Conservation (phyloP, 78 protist genomes). For the Chrysochromulina parva region DNA sequence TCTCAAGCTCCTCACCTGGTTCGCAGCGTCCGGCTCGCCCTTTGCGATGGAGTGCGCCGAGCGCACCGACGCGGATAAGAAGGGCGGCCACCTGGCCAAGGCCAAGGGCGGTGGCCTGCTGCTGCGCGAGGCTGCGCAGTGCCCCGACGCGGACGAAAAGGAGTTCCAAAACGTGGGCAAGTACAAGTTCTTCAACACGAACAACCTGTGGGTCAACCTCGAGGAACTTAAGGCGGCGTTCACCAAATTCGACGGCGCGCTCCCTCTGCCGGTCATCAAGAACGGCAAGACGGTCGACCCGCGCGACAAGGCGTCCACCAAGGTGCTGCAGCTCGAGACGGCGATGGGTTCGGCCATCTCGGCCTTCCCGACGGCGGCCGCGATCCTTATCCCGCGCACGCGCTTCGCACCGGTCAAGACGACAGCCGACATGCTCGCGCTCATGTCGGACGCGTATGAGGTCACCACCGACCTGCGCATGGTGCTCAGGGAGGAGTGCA, state of each 20-base stretch:
- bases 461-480: constrained; percentile 55
- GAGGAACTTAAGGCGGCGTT: constrained; percentile 71
- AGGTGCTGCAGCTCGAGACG: constrained; percentile 94
- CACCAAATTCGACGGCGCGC: neutral
- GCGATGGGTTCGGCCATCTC: constrained; percentile 95
- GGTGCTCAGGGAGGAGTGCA: constrained; percentile 65
- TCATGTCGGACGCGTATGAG: constrained; percentile 85
- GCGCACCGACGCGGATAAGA: constrained; percentile 92
- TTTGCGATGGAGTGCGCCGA: constrained; percentile 88
- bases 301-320: neutral
- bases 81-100: constrained; percentile 94
- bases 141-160: constrained; percentile 63
- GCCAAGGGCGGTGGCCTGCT: constrained; percentile 59
- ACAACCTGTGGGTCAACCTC: constrained; percentile 94
- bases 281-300: constrained; percentile 50
- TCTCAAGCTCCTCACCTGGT: constrained; percentile 18
- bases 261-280: constrained; percentile 51
- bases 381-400: constrained; percentile 89
- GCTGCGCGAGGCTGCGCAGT: constrained; percentile 94
- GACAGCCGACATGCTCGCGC: constrained; percentile 84
- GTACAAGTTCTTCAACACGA: constrained; percentile 96
- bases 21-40: neutral
- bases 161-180: constrained; percentile 91
- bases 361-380: constrained; percentile 76
- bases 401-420: constrained; percentile 98